Base-by-base conservation (phyloP, 2,329 filamentous ascomycete species). In the Pseudogymnoascus sp. region DNA sequence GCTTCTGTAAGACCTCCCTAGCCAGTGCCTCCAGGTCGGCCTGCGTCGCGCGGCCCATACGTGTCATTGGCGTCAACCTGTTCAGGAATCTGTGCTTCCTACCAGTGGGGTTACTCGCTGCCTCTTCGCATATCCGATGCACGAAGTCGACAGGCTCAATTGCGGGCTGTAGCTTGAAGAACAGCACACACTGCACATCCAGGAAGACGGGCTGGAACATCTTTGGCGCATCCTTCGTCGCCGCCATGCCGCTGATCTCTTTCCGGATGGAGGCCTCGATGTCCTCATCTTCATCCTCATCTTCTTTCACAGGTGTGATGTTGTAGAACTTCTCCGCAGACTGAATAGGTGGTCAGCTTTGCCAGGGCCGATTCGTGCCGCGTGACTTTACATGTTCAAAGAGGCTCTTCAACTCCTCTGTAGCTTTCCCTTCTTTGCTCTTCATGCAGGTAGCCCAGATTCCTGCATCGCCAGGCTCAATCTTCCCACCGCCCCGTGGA, bases 391-490 rank as follows among this genome's bases (percentile, higher is more conserved):
- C 87, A 77, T 89, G 82, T 46, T 87, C 81, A 70, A 91, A 89
- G 21, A 92, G 76, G 64, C 82, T 76, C 64, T 79, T 80, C 66
- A 92, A 80, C 72, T 93, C 90, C 60, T 81, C 78, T 2, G 89
- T 82, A 12, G 89, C 88, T 74, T 86, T 88, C 44, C 79, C 80
- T 75, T 90, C 89, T 77, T 89, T 88, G 67, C 84, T 84, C 71
- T 88, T 83, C 61, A 88, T 85, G 72, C 89, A 93, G 0, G 89
- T 92, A 28, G 88, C 87, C 89, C 89, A 93, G 64, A 93, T 86
- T 4, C 90, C 90, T 61, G 81, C 78, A 70, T 92, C 88, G 4
- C 89, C 89, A 4, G 87, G 78, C 68, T 89, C 84, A 59, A 92
- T 75, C 11, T 74, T 78, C 42, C 79, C 79, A 37, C 61, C 67